Conservation (phyloP, 164 flowering plant species). For the Stephania yunnanensis region DNA sequence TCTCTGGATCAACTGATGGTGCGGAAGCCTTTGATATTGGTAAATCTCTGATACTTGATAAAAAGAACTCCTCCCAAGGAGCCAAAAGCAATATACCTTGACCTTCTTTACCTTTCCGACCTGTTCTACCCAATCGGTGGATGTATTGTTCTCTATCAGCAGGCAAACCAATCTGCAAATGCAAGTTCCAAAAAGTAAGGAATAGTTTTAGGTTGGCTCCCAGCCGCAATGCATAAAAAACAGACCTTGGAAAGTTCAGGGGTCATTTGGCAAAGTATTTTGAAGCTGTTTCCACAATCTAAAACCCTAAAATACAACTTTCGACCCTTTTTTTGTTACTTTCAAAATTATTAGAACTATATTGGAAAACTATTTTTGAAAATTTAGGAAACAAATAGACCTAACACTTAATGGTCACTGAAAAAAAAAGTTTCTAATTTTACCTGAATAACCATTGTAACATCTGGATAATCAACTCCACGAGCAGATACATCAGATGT, state of each 20-base stretch:
- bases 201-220: too few relatives aligned
- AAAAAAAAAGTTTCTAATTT: background rate
- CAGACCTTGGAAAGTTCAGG: too few relatives aligned
- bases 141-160: slow-evolving; percentile 86
- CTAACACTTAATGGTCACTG: too few relatives aligned
- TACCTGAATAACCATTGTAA: slow-evolving; percentile 95
- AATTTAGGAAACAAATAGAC: too few relatives aligned
- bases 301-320: too few relatives aligned
- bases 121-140: slow-evolving; percentile 96
- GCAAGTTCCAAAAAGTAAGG: slow-evolving; percentile 1
- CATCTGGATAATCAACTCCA: slow-evolving; percentile 99
- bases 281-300: too few relatives aligned
- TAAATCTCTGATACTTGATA: slow-evolving; percentile 61
- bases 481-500: slow-evolving; percentile 99
- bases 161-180: slow-evolving; percentile 75
- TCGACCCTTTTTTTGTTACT: too few relatives aligned
- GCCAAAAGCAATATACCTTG: slow-evolving; percentile 80
- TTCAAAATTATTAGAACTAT: too few relatives aligned
- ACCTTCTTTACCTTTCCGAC: slow-evolving; percentile 97
- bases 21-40: slow-evolving; percentile 69
- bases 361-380: too few relatives aligned
- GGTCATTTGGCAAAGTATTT: too few relatives aligned
- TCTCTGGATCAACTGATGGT: slow-evolving; percentile 68
- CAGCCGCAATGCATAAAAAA: too few relatives aligned
- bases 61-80: slow-evolving; percentile 96